Conservation (phyloP, 2,329 filamentous ascomycete genomes). For the Zymoseptoria pseudotritici region DNA sequence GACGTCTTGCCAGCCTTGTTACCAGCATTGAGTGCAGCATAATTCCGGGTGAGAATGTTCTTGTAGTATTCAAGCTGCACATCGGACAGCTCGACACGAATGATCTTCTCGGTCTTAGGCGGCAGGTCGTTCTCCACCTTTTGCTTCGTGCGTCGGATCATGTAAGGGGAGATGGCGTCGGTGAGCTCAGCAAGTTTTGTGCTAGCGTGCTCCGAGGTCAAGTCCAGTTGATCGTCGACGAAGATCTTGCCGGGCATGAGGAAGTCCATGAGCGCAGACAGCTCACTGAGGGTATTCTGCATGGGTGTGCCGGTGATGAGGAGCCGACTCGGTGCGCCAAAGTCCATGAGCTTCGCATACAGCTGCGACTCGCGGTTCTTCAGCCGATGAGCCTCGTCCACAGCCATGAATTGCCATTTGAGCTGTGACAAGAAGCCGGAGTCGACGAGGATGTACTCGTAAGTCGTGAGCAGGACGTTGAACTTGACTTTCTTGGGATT, state of each 20-base stretch:
- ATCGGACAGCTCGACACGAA: slow-evolving; percentile 92
- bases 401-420: slow-evolving; percentile 95
- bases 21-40: slow-evolving; percentile 85
- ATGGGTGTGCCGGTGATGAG: slow-evolving; percentile 96
- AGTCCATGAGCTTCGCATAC: slow-evolving; percentile 76
- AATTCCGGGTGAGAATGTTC: slow-evolving; percentile 95
- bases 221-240: slow-evolving; percentile 86
- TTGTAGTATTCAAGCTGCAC: slow-evolving; percentile 98
- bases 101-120: slow-evolving; percentile 97
- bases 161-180: slow-evolving; percentile 81
- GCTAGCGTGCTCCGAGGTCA: slow-evolving; percentile 69
- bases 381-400: slow-evolving; percentile 92
- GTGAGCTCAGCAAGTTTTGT: slow-evolving; percentile 82
- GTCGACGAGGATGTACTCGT: slow-evolving; percentile 90
- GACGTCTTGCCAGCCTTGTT: slow-evolving; percentile 89
- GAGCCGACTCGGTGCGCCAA: slow-evolving; percentile 79
- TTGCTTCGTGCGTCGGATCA: slow-evolving; percentile 91
- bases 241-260: slow-evolving; percentile 88
- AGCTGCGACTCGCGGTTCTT: slow-evolving; percentile 96
- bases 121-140: slow-evolving; percentile 95
- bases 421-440: slow-evolving; percentile 76
- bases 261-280: slow-evolving; percentile 90
- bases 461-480: slow-evolving; percentile 94
- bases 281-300: slow-evolving; percentile 89
- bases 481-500: slow-evolving; percentile 89